phyloP scores from a whole-genome alignment of 2,329 filamentous ascomycete genomes.

The Incumbomyces delicatus region DNA sequence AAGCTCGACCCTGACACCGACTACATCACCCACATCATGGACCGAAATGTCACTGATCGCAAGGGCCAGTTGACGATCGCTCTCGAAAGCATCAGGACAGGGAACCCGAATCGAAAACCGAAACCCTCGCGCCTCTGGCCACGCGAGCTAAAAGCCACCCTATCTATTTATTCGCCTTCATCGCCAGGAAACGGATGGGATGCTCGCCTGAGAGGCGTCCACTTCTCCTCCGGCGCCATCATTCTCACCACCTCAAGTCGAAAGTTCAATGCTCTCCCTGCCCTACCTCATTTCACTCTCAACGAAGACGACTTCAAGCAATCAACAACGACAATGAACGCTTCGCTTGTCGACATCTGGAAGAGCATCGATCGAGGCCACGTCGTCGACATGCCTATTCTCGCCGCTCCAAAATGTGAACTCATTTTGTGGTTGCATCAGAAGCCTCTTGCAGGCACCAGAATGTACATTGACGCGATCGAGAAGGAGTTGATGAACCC shows the following conservation, averaged over 20 bases:
- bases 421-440: constrained; percentile 75
- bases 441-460: constrained; percentile 30
- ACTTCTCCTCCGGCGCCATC: constrained; percentile 73
- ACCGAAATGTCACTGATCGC: constrained; percentile 67
- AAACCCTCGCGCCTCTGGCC: constrained; percentile 15
- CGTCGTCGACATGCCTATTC: constrained; percentile 37
- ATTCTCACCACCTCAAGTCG: constrained; percentile 84
- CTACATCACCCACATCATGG: constrained; percentile 60
- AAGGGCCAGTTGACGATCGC: constrained; percentile 61
- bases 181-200: constrained; percentile 67
- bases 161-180: constrained; percentile 63
- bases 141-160: constrained; percentile 52
- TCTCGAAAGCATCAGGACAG: constrained; percentile 11
- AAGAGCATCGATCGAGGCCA: constrained; percentile 40
- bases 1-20: constrained; percentile 54
- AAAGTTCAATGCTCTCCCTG: constrained; percentile 87
- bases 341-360: constrained; percentile 55
- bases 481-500: constrained; percentile 52
- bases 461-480: constrained; percentile 32
- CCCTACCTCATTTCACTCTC: constrained; percentile 71
- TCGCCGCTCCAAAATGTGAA: constrained; percentile 69
- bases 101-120: constrained; percentile 29
- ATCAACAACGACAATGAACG: constrained; percentile 59
- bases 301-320: constrained; percentile 44
- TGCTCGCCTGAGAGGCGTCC: constrained; percentile 70